phyloP scores from a whole-genome alignment of 306 rosid species.

The Quercus alba region DNA sequence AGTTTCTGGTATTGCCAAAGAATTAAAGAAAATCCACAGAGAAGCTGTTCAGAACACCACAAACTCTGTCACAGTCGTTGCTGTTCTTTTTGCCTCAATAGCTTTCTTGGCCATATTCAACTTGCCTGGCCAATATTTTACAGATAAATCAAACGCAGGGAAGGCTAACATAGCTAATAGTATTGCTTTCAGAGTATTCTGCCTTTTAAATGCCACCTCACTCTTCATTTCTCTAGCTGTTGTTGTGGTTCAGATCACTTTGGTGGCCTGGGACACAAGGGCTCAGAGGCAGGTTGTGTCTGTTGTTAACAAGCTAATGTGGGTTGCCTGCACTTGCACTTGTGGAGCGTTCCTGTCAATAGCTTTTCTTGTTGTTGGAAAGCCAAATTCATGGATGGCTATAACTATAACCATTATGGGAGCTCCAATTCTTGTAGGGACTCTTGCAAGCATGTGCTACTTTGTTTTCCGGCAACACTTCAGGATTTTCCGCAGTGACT shows the following conservation, averaged over 20 bases:
- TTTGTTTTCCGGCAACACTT: conserved; percentile 85
- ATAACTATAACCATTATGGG: conserved; percentile 67
- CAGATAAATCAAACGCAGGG: conserved; percentile 33
- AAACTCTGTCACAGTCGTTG: conserved; percentile 78
- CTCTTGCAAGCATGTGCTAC: conserved; percentile 87
- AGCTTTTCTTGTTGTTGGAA: conserved; percentile 78
- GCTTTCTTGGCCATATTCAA: conserved; percentile 95
- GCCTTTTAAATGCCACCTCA: conserved; percentile 73
- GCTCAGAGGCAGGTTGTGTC: conserved; percentile 94
- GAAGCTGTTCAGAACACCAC: conserved; percentile 94
- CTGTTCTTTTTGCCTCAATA: conserved; percentile 91
- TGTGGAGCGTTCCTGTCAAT: conserved; percentile 80
- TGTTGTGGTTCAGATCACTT: conserved; percentile 92
- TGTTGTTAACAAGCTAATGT: conserved; percentile 91
- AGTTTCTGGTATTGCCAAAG: conserved; percentile 95
- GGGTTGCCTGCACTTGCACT: conserved; percentile 97
- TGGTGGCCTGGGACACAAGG: conserved; percentile 96
- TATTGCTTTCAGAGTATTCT: conserved; percentile 71
- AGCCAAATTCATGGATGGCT: conserved; percentile 69
- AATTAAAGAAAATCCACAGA: conserved; percentile 84
- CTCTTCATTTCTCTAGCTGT: conserved; percentile 94
- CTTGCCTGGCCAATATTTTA: conserved; percentile 83
- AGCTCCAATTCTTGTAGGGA: conserved; percentile 70
- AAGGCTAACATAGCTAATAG: conserved; percentile 54
- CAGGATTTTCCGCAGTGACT: conserved; percentile 56